Percentiles rank a stretch among this genome's conserved stretches.
These are phyloP conservation scores for Trichoderma asperellum DNA, from an alignment of 2,329 filamentous ascomycete species.

Conservation along the genomic window DNA sequence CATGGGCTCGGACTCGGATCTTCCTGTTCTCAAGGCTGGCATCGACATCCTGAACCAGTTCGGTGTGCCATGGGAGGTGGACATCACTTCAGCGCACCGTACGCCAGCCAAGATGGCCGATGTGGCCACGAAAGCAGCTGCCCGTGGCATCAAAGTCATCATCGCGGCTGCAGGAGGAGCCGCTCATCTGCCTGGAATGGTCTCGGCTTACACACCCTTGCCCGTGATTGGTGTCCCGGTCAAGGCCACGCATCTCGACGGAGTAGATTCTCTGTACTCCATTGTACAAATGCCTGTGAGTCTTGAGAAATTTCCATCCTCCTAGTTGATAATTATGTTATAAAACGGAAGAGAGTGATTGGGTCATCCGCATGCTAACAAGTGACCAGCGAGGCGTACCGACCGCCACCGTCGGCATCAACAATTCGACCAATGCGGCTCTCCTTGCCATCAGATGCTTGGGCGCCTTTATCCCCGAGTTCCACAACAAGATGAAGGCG, in stretches of 20 bases:
- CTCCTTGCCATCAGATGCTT: conserved; percentile 72
- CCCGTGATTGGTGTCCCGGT: conserved; percentile 80
- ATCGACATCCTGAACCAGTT: conserved; percentile 71
- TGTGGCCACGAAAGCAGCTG: conserved; percentile 65
- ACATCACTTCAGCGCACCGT: conserved; percentile 80
- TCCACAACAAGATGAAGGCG: conserved; percentile 60
- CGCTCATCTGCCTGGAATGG: conserved; percentile 75
- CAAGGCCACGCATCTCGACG: conserved; percentile 72
- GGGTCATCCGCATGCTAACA: conserved; percentile 12
- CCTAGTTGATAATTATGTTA: background rate
- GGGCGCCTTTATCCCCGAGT: conserved; percentile 58
- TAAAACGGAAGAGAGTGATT: background rate
- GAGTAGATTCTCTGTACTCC: conserved; percentile 70
- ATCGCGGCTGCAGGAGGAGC: conserved; percentile 78
- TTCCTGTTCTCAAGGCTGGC: conserved; percentile 67
- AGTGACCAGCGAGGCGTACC: conserved; percentile 60
- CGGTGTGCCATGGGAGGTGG: conserved; percentile 70
- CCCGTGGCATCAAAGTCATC: conserved; percentile 70
- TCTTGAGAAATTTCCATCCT: conserved; percentile 21
- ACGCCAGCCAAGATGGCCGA: conserved; percentile 72
- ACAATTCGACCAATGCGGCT: conserved; percentile 78
- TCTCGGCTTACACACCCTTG: conserved; percentile 69
- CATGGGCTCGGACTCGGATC: conserved; percentile 83
- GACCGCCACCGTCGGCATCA: conserved; percentile 76
- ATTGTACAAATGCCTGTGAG: conserved; percentile 78